Conservation (phyloP, 2,329 filamentous ascomycete species). For the Ambrosiella beaveri region DNA sequence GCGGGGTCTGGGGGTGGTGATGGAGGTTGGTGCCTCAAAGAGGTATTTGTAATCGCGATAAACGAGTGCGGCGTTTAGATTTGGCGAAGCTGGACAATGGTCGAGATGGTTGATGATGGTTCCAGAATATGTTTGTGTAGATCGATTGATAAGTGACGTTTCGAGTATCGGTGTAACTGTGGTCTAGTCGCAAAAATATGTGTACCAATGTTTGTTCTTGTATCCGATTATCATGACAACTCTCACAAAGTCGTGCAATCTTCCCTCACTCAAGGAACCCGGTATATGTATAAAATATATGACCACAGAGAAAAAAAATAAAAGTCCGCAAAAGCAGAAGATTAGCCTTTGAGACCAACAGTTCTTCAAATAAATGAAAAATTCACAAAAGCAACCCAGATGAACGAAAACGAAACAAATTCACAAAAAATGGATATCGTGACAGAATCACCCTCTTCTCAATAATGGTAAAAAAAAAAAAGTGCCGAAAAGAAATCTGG, state of each 20-base stretch:
- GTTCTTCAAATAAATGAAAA: neutral
- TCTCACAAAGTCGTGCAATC: no score
- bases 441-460: neutral
- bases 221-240: no score
- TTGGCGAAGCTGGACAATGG: neutral
- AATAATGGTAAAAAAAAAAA: neutral
- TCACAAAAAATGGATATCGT: neutral
- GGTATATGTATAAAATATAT: no score
- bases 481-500: neutral
- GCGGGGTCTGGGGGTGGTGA: constrained; percentile 5
- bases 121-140: neutral
- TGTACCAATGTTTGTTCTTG: no score
- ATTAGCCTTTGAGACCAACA: no score
- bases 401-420: neutral
- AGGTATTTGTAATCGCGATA: neutral
- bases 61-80: neutral
- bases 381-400: neutral
- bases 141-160: no score
- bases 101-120: neutral
- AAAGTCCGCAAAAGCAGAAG: no score
- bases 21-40: neutral
- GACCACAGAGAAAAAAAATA: no score
- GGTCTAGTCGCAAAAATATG: no score
- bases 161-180: no score
- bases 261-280: no score